Percentiles rank a stretch among this genome's conserved stretches.
These are phyloP conservation scores for Plantago major DNA, from an alignment of 257 asterid genomes.

Conservation along the genomic window DNA sequence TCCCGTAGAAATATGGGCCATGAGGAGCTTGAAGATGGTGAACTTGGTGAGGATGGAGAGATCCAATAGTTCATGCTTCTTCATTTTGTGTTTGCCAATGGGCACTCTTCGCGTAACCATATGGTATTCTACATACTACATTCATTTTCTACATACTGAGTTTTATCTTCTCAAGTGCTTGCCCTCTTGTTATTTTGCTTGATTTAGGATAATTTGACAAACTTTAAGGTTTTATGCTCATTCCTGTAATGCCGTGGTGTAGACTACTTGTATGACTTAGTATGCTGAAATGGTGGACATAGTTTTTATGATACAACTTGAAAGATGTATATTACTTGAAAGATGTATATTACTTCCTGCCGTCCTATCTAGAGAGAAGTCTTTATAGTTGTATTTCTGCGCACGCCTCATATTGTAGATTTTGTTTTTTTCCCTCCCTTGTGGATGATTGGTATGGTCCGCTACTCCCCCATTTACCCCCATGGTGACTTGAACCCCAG, in stretches of 20 bases:
- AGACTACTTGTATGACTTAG: constrained; percentile 3
- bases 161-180: constrained; percentile 2
- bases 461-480: too few relatives aligned
- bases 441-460: too few relatives aligned
- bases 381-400: too few relatives aligned
- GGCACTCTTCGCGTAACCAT: not conserved
- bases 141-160: constrained; percentile 3
- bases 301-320: not conserved
- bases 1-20: constrained; percentile 53
- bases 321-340: constrained; percentile 1
- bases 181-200: too few relatives aligned
- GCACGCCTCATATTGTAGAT: too few relatives aligned
- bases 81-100: constrained; percentile 9
- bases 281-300: not conserved
- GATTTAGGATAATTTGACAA: too few relatives aligned
- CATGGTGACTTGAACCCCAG: too few relatives aligned
- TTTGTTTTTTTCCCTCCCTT: too few relatives aligned
- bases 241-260: not conserved
- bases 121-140: constrained; percentile 12
- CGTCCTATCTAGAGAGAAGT: not conserved
- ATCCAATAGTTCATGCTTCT: constrained; percentile 42
- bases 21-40: constrained; percentile 99
- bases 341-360: not conserved
- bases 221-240: too few relatives aligned
- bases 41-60: constrained; percentile 97